Base-by-base conservation (phyloP, 495 filamentous ascomycete species). In the Neurospora sp. region DNA sequence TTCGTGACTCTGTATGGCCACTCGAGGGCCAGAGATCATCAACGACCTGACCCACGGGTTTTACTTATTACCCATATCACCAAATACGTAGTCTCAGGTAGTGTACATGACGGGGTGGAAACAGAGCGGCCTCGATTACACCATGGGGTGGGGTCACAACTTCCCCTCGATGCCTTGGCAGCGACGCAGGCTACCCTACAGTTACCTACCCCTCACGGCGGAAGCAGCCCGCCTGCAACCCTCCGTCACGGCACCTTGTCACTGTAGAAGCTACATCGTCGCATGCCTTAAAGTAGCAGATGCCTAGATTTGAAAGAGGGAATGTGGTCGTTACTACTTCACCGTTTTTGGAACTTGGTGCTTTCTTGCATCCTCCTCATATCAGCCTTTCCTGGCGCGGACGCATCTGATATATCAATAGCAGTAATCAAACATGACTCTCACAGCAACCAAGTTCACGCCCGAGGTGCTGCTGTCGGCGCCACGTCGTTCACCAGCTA, bases 381-480 rank as follows among this genome's bases (percentile, higher is more conserved):
- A 71, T 73, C 38, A 71, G 59, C 42, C 34, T 70, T 45, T 24
- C 34, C 24, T 73, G 40, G 69, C 38, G 72, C 72, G 42, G 69
- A 70, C 34, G 54, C 39, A 28, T 73, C 24, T 19, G 40, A 34
- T 34, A 38, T 39, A 37, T 70, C 71, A 39, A 69, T 37, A 19
- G 43, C 71, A 40, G 15, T 38, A 31, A 31, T 70, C 59, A 40
- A 80, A 74, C 11, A 93, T 93, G 90, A 89, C 89, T 70, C 84
- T 91, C 76, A 85, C 86, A 76, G 87, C 89, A 7, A 88, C 88
- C 78, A 91, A 90, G 76, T 93, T 94, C 81, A 92, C 89, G 1
- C 91, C 92, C 7, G 89, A 93, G 89, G 91, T 94, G 43, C 88
- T 98, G 71, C 89, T 98, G 77, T 90, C 90, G 77, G 93, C 94